Percentiles rank a stretch among this genome's conserved stretches.
phyloP scores from a whole-genome alignment of 2,329 filamentous ascomycete genomes.

The Cryphonectria radicalis region DNA sequence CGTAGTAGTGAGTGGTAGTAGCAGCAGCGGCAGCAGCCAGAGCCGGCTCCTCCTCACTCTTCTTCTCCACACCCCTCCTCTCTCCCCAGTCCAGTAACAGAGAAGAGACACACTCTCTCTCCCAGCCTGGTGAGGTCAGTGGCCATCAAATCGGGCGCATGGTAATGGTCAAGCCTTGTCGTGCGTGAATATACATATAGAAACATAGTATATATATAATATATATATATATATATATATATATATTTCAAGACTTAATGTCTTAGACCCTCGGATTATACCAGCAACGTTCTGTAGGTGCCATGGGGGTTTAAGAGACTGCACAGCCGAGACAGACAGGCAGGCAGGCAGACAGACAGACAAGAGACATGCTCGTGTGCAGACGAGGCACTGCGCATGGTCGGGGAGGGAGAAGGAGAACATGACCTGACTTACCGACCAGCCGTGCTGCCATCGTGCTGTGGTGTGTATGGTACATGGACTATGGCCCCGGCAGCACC shows the following conservation, averaged over 20 bases:
- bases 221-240: neutral
- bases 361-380: neutral
- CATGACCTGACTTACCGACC: slow-evolving; percentile 4
- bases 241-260: slow-evolving; percentile 9
- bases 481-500: slow-evolving; percentile 6
- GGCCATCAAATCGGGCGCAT: slow-evolving; percentile 19
- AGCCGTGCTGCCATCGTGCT: neutral
- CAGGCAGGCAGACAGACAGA: too few relatives aligned
- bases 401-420: neutral
- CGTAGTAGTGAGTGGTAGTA: neutral
- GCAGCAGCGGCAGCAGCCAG: slow-evolving; percentile 12
- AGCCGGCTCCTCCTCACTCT: slow-evolving; percentile 18
- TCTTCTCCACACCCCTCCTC: neutral
- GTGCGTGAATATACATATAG: neutral
- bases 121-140: slow-evolving; percentile 19
- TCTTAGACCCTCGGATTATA: slow-evolving; percentile 15
- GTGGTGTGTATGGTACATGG: neutral
- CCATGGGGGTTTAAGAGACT: slow-evolving; percentile 16
- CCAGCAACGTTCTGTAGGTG: neutral
- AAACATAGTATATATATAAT: neutral
- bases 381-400: slow-evolving; percentile 9
- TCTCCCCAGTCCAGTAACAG: slow-evolving; percentile 13
- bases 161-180: slow-evolving; percentile 23
- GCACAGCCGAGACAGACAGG: slow-evolving; percentile 14
- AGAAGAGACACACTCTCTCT: slow-evolving; percentile 4